Conservation (phyloP, 495 filamentous ascomycete species). For the Parathielavia hyrcaniae region DNA sequence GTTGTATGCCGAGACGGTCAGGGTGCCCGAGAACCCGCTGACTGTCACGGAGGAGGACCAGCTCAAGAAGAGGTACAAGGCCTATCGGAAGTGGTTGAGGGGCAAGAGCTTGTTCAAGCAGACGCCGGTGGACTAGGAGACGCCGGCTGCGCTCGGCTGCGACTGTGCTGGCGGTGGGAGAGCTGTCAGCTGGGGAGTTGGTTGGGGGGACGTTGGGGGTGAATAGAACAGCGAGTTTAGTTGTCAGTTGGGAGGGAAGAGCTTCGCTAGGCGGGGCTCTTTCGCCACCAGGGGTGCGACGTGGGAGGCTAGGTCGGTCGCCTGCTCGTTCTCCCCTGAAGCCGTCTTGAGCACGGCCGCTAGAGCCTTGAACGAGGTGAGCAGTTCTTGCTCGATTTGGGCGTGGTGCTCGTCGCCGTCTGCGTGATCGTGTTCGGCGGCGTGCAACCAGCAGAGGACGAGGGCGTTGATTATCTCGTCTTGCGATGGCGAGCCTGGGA, state of each 20-base stretch:
- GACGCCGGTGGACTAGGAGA: constrained; percentile 57
- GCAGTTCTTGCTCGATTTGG: constrained; percentile 44
- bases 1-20: constrained; percentile 69
- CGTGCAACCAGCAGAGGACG: constrained; percentile 60
- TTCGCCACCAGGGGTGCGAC: constrained; percentile 37
- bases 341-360: constrained; percentile 29
- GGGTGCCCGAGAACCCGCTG: constrained; percentile 71
- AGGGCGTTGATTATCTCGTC: constrained; percentile 64
- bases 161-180: constrained; percentile 2
- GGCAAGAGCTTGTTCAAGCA: constrained; percentile 94
- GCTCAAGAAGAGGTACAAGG: constrained; percentile 88
- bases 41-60: constrained; percentile 81
- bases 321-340: constrained; percentile 5
- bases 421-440: constrained; percentile 41
- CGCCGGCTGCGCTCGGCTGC: constrained; percentile 4
- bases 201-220: constrained; percentile 9
- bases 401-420: constrained; percentile 17
- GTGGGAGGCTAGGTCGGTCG: constrained; percentile 24
- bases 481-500: constrained; percentile 50
- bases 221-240: background rate
- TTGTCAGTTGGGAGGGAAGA: constrained; percentile 33
- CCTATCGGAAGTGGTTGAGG: constrained; percentile 86
- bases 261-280: constrained; percentile 35
- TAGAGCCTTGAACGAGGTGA: constrained; percentile 29
- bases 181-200: background rate